Evolutionary conservation across 768 basidiomycete species (phyloP), one percentile per base, ranked within the genome.

Genomic region (Rhizopogon salebrosus): DNA sequence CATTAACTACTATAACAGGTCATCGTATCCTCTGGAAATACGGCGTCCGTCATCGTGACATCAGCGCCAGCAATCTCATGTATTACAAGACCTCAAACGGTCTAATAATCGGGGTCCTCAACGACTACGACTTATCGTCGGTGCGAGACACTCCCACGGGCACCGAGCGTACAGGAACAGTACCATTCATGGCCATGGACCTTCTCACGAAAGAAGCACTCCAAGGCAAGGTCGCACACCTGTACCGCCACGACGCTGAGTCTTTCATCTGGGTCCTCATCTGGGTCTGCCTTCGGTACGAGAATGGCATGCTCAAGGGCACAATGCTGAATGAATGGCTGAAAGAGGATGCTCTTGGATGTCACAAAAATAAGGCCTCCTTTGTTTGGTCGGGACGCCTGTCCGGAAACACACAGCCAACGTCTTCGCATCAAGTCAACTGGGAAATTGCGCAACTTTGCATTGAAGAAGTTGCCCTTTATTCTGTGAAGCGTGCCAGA

Each of bases 261-360:
- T 45, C 42, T 24, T 45, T 45, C 14, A 45, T 45, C 42, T 45
- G 42, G 42, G 42, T 22, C n/a, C 24, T 45, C 18, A 27, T 45
- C 18, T 45, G 42, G 42, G 14, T 45, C 24, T 45, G 6, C 24
- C 14, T 5, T 14, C 42, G 24, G 42, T 45, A 45, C 42, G 24
- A 45, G 11, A 40, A 11, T 40, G 38, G 14, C 31, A 56, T 52
- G 62, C 53, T 54, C 52, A 60, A 55, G 39, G 46, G 45, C n/a
- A n/a, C n/a, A n/a, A n/a, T n/a, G n/a, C n/a, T n/a, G n/a, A n/a
- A n/a, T n/a, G n/a, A n/a, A n/a, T n/a, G n/a, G n/a, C n/a, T n/a
- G n/a, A n/a, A n/a, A n/a, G n/a, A n/a, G n/a, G n/a, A n/a, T n/a
- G n/a, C n/a, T n/a, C n/a, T n/a, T n/a, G n/a, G n/a, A n/a, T n/a